A percentile compares a stretch with the other conserved stretches of the same genome.
phyloP scores from a whole-genome alignment of 306 rosid species.

The Medicago arabica region DNA sequence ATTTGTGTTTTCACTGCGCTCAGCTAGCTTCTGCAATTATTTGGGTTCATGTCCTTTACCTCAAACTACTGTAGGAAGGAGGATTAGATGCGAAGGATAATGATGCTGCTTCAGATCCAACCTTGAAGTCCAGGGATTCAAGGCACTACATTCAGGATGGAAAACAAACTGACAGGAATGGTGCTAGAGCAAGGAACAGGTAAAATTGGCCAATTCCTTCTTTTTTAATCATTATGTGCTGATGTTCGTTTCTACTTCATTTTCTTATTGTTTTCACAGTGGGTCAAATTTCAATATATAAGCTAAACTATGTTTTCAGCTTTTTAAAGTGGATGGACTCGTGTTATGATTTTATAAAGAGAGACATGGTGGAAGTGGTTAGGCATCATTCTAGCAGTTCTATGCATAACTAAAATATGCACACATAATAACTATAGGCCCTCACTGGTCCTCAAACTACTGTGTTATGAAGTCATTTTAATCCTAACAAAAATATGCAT shows the following conservation, averaged over 20 bases:
- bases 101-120: conserved; percentile 60
- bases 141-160: conserved; percentile 58
- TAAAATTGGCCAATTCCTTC: conserved; percentile 39
- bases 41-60: conserved; percentile 99
- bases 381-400: conserved; percentile 6
- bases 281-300: conserved; percentile 19
- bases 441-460: no score
- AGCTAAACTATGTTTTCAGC: conserved; percentile 6
- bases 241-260: background rate
- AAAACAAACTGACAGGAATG: conserved; percentile 67
- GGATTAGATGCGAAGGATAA: conserved; percentile 68
- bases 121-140: conserved; percentile 61
- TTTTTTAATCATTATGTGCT: conserved; percentile 3
- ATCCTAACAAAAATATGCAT: conserved; percentile 5
- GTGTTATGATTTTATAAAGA: conserved; percentile 20
- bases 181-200: conserved; percentile 74
- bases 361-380: conserved; percentile 8
- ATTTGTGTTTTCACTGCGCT: conserved; percentile 84
- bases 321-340: conserved; percentile 23
- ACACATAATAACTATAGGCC: no score
- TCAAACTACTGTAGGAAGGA: conserved; percentile 99
- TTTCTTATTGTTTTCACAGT: background rate
- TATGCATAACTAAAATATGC: no score
- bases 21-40: conserved; percentile 99
- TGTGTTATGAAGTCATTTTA: background rate